Base-by-base conservation (phyloP, 2,329 filamentous ascomycete species). In the Talaromyces sp. region DNA sequence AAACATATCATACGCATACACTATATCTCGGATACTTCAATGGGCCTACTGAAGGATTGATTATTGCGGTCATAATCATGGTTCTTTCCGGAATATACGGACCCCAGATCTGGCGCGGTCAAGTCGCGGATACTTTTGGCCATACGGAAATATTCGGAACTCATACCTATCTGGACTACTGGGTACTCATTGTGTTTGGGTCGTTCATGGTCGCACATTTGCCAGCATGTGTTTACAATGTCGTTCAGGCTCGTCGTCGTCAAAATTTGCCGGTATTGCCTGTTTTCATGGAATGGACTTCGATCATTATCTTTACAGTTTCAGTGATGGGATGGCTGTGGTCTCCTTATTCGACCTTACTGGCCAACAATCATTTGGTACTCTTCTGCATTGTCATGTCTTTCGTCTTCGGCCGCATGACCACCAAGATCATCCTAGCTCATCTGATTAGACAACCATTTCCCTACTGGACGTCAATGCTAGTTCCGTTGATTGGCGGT, bases 1-100 rank as follows among this genome's bases (percentile, higher is more conserved):
- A 99, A 81, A 99, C 95, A 0, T 99, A 97, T 77, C 95, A 99
- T 79, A 97, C 95, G 5, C 95, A 99, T 77, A 98, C 95, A 0
- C 83, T 99, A 6, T 99, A 97, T 78, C 87, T 99, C 13, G 95
- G 95, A 63, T 92, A 94, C 76, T 90, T 99, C 85, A 99, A 99
- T 77, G 95, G 95, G 0, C 95, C 95, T 1, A 99, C 95, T 72
- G 95, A 99, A 82, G 95, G 95, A 22, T 83, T 99, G 39, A 88
- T 98, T 61, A 89, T 99, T 68, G 95, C 93, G 31, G 93, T 92
- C 74, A 79, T 82, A 60, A 86, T 97, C 73, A 98, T 98, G 92
- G 83, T 91, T 64, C 81, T 91, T 43, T 96, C 93, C 4, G 95
- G 94, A 48, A 89, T 90, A 75, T 97, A 90, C 76, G 95, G 95